Evolutionary conservation across 2,329 filamentous ascomycete genomes (phyloP).

Genomic region (Paecilomyces formosus): DNA sequence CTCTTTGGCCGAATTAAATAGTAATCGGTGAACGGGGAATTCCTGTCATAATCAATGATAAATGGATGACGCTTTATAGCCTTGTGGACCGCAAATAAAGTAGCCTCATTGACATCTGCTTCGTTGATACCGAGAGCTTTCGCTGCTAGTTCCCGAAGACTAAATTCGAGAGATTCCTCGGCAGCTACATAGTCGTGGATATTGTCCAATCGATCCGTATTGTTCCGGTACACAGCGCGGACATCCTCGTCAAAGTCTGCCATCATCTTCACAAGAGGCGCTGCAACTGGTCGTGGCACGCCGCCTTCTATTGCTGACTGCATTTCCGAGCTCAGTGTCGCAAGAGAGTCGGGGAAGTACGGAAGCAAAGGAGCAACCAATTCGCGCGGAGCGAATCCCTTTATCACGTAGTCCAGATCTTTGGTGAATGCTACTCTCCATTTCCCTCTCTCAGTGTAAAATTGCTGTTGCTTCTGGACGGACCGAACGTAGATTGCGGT

Average conservation of each 20-base stretch:
- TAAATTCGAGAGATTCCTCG: conserved; percentile 25
- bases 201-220: conserved; percentile 26
- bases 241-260: conserved; percentile 25
- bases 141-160: conserved; percentile 30
- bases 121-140: conserved; percentile 23
- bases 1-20: conserved; percentile 47
- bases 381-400: conserved; percentile 39
- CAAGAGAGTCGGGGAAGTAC: conserved; percentile 39
- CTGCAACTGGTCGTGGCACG: conserved; percentile 31
- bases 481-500: conserved; percentile 36
- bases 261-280: conserved; percentile 27
- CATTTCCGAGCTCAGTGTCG: conserved; percentile 19
- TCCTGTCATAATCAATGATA: conserved; percentile 25
- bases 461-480: conserved; percentile 33
- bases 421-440: conserved; percentile 32
- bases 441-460: conserved; percentile 36
- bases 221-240: conserved; percentile 24
- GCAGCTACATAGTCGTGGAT: conserved; percentile 33
- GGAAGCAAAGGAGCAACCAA: conserved; percentile 42
- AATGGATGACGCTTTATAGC: conserved; percentile 24
- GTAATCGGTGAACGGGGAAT: conserved; percentile 25
- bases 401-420: conserved; percentile 42
- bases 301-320: conserved; percentile 34
- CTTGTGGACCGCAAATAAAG: conserved; percentile 28
- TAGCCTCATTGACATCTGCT: conserved; percentile 21